phyloP scores from a whole-genome alignment of 352 stramenopile species.

The Aphanomyces astaci region DNA sequence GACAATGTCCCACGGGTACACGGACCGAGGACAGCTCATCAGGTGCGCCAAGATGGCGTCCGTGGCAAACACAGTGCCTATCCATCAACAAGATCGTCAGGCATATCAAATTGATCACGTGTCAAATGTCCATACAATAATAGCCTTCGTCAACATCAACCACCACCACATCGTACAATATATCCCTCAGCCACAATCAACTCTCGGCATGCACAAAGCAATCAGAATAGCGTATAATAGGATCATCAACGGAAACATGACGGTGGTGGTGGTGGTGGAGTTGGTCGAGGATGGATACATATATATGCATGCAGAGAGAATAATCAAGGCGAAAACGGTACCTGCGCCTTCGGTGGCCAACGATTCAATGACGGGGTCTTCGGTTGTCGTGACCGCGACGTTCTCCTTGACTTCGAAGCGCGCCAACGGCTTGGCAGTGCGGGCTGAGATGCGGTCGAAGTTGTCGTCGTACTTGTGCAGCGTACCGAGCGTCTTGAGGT shows the following conservation, averaged over 20 bases:
- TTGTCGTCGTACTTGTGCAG: conserved; percentile 92
- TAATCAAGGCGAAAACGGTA: neutral
- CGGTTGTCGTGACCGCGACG: conserved; percentile 94
- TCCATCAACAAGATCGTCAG: neutral
- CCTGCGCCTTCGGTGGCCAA: conserved; percentile 85
- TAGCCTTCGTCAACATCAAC: too few species aligned
- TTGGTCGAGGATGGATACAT: too few species aligned
- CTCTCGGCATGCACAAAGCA: conserved; percentile 7
- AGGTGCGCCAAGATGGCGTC: conserved; percentile 96
- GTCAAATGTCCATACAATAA: too few species aligned
- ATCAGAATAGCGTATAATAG: conserved; percentile 16
- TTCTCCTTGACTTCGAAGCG: conserved; percentile 90
- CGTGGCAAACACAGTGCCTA: conserved; percentile 91
- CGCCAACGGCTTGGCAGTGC: conserved; percentile 66
- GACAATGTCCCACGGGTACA: conserved; percentile 98
- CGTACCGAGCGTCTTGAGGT: conserved; percentile 92
- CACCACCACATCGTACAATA: neutral
- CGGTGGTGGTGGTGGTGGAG: neutral
- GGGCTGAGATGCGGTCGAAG: conserved; percentile 91
- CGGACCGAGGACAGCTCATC: conserved; percentile 92
- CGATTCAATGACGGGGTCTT: conserved; percentile 94
- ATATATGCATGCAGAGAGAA: too few species aligned
- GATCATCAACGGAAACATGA: neutral
- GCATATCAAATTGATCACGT: neutral
- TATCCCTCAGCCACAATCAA: neutral